Base-by-base conservation (phyloP, 768 basidiomycete genomes). In the Rubroboletus satanas region DNA sequence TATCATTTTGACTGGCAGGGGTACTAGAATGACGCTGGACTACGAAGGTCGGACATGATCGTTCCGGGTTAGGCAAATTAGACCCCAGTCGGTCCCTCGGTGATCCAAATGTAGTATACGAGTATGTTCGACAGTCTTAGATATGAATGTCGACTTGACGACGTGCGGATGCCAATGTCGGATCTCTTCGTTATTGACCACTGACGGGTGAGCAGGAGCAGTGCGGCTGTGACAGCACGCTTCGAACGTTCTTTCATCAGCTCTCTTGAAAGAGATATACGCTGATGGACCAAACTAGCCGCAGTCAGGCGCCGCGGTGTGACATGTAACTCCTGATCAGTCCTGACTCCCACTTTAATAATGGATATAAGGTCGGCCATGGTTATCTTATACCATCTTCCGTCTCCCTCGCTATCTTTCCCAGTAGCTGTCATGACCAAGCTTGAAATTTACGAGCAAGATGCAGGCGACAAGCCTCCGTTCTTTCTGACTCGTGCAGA, bases 401-500 rank as follows among this genome's bases (percentile, higher is more conserved):
- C 39, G 11, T 42, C 48, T 31, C 26, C 15, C 1, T 9, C 18
- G 1, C 28, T 43, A 1, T 21, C 21, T 28, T 41, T 41, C 35
- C 39, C 21, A 18, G 8, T 9, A 29, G n/a, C 29, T 4, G 12
- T 14, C 53, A 68, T 70, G 68, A 21, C 28, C 32, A 33, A 33
- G 12, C 69, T 71, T 43, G 67, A 71, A 37, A 43, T 68, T 3
- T 67, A 60, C 51, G 69, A 71, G 38, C 63, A 62, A 14, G 68
- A 64, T 47, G 65, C 60, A 3, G 65, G 68, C 31, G 62, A 59
- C 29, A 65, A 66, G 17, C 74, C 74, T 7, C 73, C 79, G 0
- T 81, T 67, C 57, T 21, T 71, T 26, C 70, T 81, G 29, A 75
- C 73, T 3, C 56, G 54, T 15, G 65, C 80, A 7, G 84, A 87